Evolutionary conservation across 2,329 filamentous ascomycete species (phyloP).

Genomic region (Diaporthe citri): DNA sequence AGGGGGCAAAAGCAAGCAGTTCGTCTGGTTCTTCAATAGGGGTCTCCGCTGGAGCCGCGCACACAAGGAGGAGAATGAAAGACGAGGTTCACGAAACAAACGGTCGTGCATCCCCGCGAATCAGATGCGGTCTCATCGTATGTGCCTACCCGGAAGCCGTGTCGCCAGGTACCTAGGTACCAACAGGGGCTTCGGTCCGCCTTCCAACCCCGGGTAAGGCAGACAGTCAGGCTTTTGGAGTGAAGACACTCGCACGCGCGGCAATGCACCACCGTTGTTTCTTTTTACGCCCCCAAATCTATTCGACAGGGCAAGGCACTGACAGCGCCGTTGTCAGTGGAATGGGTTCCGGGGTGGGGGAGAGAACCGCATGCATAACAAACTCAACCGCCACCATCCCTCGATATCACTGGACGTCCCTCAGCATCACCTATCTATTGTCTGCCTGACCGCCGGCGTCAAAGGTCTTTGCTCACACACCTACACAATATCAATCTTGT

Average conservation of each 20-base stretch:
- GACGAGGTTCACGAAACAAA: constrained; percentile 7
- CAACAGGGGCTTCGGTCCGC: constrained; percentile 10
- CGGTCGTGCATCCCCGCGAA: constrained; percentile 16
- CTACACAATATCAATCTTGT: constrained; percentile 1
- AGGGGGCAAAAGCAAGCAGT: background rate
- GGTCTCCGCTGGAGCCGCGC: background rate
- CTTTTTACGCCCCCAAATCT: background rate
- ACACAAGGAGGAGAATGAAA: background rate
- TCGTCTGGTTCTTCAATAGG: background rate
- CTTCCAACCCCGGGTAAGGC: background rate
- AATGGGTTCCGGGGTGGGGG: background rate
- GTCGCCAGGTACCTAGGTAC: constrained; percentile 13
- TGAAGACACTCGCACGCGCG: background rate
- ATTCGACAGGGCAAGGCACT: background rate
- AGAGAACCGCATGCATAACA: background rate
- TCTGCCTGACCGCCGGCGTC: background rate
- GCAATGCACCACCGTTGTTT: background rate
- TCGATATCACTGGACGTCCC: background rate
- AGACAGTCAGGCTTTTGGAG: background rate
- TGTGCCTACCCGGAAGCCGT: constrained; percentile 23
- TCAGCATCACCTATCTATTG: background rate
- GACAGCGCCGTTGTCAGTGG: background rate
- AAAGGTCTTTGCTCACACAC: background rate
- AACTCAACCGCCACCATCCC: background rate
- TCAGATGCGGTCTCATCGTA: constrained; percentile 29